Conservation (phyloP, 2,329 filamentous ascomycete genomes). For the Fusarium concolor region DNA sequence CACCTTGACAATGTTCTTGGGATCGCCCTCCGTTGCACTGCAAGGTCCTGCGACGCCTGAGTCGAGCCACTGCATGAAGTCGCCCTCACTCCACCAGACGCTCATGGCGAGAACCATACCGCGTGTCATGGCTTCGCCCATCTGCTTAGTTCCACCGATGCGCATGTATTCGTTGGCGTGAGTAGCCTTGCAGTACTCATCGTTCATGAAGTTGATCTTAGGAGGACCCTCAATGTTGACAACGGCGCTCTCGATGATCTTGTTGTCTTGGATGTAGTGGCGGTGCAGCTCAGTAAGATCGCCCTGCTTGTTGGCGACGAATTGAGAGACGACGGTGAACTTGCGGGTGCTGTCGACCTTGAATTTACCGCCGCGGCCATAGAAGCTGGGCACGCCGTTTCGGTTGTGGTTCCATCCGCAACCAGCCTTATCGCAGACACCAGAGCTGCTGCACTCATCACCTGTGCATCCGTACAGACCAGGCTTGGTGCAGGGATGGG, state of each 20-base stretch:
- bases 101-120: slow-evolving; percentile 65
- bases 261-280: slow-evolving; percentile 56
- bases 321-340: slow-evolving; percentile 64
- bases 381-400: slow-evolving; percentile 46
- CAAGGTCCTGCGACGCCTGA: slow-evolving; percentile 61
- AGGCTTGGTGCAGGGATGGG: slow-evolving; percentile 60
- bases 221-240: slow-evolving; percentile 40
- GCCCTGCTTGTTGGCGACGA: slow-evolving; percentile 54
- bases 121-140: slow-evolving; percentile 59
- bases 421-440: slow-evolving; percentile 58
- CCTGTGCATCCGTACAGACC: slow-evolving; percentile 60
- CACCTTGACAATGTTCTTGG: slow-evolving; percentile 59
- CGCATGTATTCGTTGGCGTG: slow-evolving; percentile 48
- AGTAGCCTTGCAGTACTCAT: slow-evolving; percentile 52
- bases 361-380: slow-evolving; percentile 47
- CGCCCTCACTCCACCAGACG: slow-evolving; percentile 66
- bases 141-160: slow-evolving; percentile 57
- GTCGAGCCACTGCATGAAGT: slow-evolving; percentile 66
- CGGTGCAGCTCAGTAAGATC: slow-evolving; percentile 62
- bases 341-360: slow-evolving; percentile 53
- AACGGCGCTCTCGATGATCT: slow-evolving; percentile 38
- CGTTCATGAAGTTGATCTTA: slow-evolving; percentile 53
- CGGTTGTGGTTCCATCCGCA: slow-evolving; percentile 59
- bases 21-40: slow-evolving; percentile 63
- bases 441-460: slow-evolving; percentile 52